Evolutionary conservation across 345 rosid species (phyloP).

Genomic region (Populus davidiana): DNA sequence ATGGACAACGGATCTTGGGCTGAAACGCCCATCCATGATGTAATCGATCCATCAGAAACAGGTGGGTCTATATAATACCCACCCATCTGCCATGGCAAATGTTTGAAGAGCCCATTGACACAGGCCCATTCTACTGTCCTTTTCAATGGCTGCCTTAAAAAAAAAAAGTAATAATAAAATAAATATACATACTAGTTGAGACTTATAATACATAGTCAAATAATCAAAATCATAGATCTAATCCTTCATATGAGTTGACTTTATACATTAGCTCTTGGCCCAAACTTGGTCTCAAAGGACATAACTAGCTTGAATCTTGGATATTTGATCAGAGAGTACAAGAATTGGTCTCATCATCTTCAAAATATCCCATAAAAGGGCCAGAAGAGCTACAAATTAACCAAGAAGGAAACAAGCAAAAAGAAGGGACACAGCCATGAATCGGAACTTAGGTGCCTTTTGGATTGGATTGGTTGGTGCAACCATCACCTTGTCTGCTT

Average conservation of each 20-base stretch:
- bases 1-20: not conserved
- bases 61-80: not conserved
- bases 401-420: not conserved
- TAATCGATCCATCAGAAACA: too few species aligned
- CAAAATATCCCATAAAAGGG: not conserved
- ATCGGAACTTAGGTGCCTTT: constrained; percentile 44
- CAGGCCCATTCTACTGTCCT: not conserved
- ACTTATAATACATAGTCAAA: not conserved
- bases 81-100: not conserved
- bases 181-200: not conserved
- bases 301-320: not conserved
- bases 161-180: not conserved
- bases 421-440: constrained; percentile 21
- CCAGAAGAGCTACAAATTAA: not conserved
- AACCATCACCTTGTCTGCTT: constrained; percentile 65
- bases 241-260: not conserved
- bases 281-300: not conserved
- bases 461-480: constrained; percentile 72
- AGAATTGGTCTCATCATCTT: not conserved
- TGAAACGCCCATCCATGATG: not conserved
- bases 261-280: not conserved
- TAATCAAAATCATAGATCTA: not conserved
- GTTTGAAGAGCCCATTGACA: not conserved
- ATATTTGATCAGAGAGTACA: not conserved
- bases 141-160: not conserved